These are phyloP conservation scores for Lactarius psammicola DNA, from an alignment of 768 basidiomycete species.

Conservation along the genomic window DNA sequence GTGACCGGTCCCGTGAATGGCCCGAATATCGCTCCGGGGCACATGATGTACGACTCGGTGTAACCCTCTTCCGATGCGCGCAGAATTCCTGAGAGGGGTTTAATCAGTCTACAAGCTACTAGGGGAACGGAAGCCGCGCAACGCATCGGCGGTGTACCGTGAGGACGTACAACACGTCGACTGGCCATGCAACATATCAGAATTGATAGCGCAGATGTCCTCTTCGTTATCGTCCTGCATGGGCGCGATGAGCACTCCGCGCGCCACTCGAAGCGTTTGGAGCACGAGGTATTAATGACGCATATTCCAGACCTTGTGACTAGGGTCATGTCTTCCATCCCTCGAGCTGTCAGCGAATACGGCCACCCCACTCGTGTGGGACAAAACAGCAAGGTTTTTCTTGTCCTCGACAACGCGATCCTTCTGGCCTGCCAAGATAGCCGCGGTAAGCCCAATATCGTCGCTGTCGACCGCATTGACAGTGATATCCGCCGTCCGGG, in stretches of 20 bases:
- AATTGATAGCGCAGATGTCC: conserved; percentile 20
- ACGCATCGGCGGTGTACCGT: neutral
- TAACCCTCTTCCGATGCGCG: neutral
- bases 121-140: neutral
- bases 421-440: conserved; percentile 17
- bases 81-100: neutral
- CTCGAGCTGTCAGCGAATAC: conserved; percentile 8
- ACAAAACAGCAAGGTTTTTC: conserved; percentile 1
- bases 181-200: conserved; percentile 20
- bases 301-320: conserved; percentile 14
- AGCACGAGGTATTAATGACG: neutral
- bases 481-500: conserved; percentile 11
- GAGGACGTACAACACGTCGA: conserved; percentile 15
- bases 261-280: neutral
- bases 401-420: conserved; percentile 10
- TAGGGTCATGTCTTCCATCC: conserved; percentile 16
- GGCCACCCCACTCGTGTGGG: conserved; percentile 20
- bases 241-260: neutral
- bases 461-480: conserved; percentile 19
- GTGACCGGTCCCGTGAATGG: neutral
- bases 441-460: neutral
- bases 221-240: conserved; percentile 14
- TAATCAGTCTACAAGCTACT: neutral
- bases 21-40: conserved; percentile 15
- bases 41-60: conserved; percentile 16